Base-by-base conservation (phyloP, 2,329 filamentous ascomycete genomes). In the Alternaria angustiovoidea region DNA sequence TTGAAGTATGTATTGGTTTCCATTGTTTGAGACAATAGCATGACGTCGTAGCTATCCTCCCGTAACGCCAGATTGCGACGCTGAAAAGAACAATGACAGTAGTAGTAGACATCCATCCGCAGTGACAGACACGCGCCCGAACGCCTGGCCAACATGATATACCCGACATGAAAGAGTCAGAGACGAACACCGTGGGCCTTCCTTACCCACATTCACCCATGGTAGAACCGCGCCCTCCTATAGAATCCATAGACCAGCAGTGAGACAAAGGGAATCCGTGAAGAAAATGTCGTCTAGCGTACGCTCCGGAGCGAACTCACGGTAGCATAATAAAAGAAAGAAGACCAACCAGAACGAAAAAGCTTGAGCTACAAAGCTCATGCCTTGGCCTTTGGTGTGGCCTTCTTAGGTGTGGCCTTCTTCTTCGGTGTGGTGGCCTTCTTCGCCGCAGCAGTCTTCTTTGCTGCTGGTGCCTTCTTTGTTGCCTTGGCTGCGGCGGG, bases 381-480 rank as follows among this genome's bases (percentile, higher is more conserved):
- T 74, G 75, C 72, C 59, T 66, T 71, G 42, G 74, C 70, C 72
- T 78, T 78, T 53, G 76, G 75, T 48, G 75, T 75, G 5, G 84
- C 76, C 49, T 83, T 80, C 70, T 85, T 86, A 61, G 83, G 72
- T 4, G 81, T 77, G 9, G 79, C 77, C 77, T 83, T 83, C 75
- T 76, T 80, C 67, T 84, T 86, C 60, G 82, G 71, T 7, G 81
- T 74, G 16, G 78, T 74, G 9, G 78, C 76, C 75, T 83, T 83
- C 72, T 76, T 84, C 75, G 66, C 53, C 9, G 73, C 61, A 24
- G 70, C 66, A 16, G 80, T 76, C 68, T 75, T 76, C 71, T 77
- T 78, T 63, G 69, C 78, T 65, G 59, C 77, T 5, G 79, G 73
- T 20, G 76, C 76, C 75, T 82, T 82, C 59, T 64, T 68, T 2